Evolutionary conservation across 2,329 filamentous ascomycete genomes (phyloP).

Genomic region (Exophiala viscosa): DNA sequence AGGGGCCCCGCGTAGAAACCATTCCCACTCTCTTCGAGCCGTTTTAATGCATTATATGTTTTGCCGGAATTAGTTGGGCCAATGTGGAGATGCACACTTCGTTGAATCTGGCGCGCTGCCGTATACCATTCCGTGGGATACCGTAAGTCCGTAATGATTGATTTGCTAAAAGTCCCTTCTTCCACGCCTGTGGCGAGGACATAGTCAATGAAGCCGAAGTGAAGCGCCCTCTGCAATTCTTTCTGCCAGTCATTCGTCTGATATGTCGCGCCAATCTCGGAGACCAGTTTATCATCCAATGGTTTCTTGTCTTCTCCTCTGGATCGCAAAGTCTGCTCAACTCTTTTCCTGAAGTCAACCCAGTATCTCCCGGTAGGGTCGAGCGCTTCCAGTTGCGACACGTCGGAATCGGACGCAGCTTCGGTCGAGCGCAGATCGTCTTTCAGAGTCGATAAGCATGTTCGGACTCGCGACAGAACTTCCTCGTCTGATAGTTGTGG

Average conservation of each 20-base stretch:
- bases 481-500: background rate
- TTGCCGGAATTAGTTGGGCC: slow-evolving; percentile 98
- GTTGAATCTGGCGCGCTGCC: slow-evolving; percentile 70
- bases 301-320: background rate
- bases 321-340: slow-evolving; percentile 4
- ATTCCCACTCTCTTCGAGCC: slow-evolving; percentile 68
- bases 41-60: slow-evolving; percentile 88
- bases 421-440: slow-evolving; percentile 9
- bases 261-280: slow-evolving; percentile 9
- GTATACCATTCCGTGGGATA: slow-evolving; percentile 92
- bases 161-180: background rate
- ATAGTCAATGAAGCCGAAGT: slow-evolving; percentile 27
- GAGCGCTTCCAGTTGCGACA: slow-evolving; percentile 16
- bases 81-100: slow-evolving; percentile 86
- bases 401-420: slow-evolving; percentile 8
- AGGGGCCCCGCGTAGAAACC: slow-evolving; percentile 91
- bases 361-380: slow-evolving; percentile 17
- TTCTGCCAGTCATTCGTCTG: slow-evolving; percentile 3
- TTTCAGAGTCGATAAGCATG: slow-evolving; percentile 9
- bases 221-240: slow-evolving; percentile 18
- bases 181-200: slow-evolving; percentile 14
- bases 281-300: slow-evolving; percentile 11
- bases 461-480: slow-evolving; percentile 3
- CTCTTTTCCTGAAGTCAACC: slow-evolving; percentile 8
- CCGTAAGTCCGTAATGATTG: slow-evolving; percentile 49